These are phyloP conservation scores for Leucosporidium yakuticum DNA, from an alignment of 768 basidiomycete genomes.

Conservation along the genomic window DNA sequence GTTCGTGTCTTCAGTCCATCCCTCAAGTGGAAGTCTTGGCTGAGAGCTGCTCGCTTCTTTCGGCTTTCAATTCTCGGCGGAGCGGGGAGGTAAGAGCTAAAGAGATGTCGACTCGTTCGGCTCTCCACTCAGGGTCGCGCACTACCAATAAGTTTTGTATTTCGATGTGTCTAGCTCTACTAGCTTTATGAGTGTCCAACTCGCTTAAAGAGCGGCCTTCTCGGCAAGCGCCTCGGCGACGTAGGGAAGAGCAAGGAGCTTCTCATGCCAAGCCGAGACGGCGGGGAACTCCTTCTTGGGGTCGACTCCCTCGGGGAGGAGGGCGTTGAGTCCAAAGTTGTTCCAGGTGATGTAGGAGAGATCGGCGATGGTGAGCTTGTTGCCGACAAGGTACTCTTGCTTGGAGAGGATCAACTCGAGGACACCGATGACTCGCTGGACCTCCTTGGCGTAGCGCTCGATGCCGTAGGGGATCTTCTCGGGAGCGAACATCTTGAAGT, in stretches of 20 bases:
- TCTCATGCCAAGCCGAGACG: slow-evolving; percentile 16
- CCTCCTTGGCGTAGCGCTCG: slow-evolving; percentile 33
- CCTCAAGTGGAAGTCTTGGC: no score
- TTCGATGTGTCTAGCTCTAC: no score
- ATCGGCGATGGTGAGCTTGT: slow-evolving; percentile 35
- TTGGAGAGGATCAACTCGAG: slow-evolving; percentile 33
- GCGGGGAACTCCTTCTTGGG: slow-evolving; percentile 18
- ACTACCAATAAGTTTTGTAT: no score
- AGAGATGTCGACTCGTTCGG: no score
- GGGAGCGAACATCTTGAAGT: slow-evolving; percentile 35
- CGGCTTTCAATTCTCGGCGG: no score
- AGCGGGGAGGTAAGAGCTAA: no score
- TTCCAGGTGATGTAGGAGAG: slow-evolving; percentile 32
- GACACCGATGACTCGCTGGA: slow-evolving; percentile 30
- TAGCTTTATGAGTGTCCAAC: no score
- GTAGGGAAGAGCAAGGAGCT: slow-evolving; percentile 14
- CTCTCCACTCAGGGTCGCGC: no score
- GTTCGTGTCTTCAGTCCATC: no score
- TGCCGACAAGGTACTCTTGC: slow-evolving; percentile 29
- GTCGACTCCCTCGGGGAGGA: slow-evolving; percentile 29
- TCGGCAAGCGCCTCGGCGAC: slow-evolving; percentile 13
- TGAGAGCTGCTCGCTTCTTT: no score
- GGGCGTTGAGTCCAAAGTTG: slow-evolving; percentile 24
- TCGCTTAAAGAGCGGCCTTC: slow-evolving; percentile 1
- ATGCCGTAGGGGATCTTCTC: slow-evolving; percentile 23